These are phyloP conservation scores for Pseudomonodictys pantanalensis DNA, from an alignment of 495 filamentous ascomycete genomes.

Conservation along the genomic window DNA sequence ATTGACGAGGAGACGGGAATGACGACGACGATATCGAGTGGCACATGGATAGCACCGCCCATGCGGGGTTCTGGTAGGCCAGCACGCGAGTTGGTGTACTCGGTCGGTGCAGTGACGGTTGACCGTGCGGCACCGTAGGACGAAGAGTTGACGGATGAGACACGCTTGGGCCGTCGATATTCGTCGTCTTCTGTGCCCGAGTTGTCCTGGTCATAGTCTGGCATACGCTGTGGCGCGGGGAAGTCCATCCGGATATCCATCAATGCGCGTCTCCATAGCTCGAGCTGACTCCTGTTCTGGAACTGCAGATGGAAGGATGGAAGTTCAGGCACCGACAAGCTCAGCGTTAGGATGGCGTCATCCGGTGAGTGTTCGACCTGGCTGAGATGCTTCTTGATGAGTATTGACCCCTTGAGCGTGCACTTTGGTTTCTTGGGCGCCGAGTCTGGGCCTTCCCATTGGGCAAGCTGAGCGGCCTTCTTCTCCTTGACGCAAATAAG, in stretches of 20 bases:
- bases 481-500: conserved; percentile 99
- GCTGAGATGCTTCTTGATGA: conserved; percentile 97
- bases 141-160: conserved; percentile 83
- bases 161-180: conserved; percentile 73
- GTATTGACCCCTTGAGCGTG: conserved; percentile 93
- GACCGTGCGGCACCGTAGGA: conserved; percentile 83
- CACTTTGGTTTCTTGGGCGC: conserved; percentile 60
- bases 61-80: conserved; percentile 51
- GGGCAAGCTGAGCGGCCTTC: conserved; percentile 57
- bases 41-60: conserved; percentile 73
- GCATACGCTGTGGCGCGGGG: conserved; percentile 49
- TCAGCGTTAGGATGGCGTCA: conserved; percentile 82
- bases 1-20: conserved; percentile 98
- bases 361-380: conserved; percentile 75
- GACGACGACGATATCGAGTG: conserved; percentile 92
- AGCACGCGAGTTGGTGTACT: conserved; percentile 65
- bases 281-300: conserved; percentile 77
- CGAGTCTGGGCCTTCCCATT: conserved; percentile 61
- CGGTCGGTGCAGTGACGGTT: conserved; percentile 68
- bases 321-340: conserved; percentile 89
- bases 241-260: conserved; percentile 69
- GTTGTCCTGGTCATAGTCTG: conserved; percentile 73
- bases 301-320: conserved; percentile 95
- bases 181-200: conserved; percentile 91
- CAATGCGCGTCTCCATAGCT: conserved; percentile 86